Evolutionary conservation across 139 green algal species (phyloP), one percentile per base, ranked within the genome.

Genomic region (Coelastrella sp.): DNA sequence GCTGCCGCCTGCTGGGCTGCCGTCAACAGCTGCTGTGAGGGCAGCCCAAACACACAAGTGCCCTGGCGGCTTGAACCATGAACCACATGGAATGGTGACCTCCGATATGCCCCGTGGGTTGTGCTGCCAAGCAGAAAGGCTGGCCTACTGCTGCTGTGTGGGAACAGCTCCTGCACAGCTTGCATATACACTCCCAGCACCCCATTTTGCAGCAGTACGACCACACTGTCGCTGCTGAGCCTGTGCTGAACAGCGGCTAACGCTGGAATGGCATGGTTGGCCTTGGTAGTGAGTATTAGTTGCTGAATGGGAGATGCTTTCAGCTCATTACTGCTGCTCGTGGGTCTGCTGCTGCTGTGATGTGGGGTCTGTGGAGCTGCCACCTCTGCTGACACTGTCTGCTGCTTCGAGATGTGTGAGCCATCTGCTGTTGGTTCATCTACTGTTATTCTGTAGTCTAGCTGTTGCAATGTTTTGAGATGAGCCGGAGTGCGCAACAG

Each of bases 261-360:
- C 7, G 89, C 89, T 59, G 57, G 73, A 16, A 86, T 78, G 13
- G 83, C 78, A 59, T 89, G 19, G 20, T 22, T 86, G 61, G 86
- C 86, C 19, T 92, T 92, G 73, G 83, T 89, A 8, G 89, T 86
- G 13, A 92, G 73, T 5, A 92, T 68, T 47, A 92, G 76, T 17
- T 84, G 32, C 23, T 82, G 57, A 20, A 92, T 89, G 16, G 73
- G 56, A 7, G 64, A 64, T n/a, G 73, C 73, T 66, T 54, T 60
- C 68, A 20, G 82, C 20, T 56, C 57, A 58, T 54, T 71, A 19
- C 83, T 74, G 83, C 47, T 88, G 64, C 22, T 74, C 32, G 32
- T 47, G 32, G 32, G 0, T 47, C 32, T 47, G 32, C 32, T 47
- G 32, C 32, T 47, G 32, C 32, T 47, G 1, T 47, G 32, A 4